Evolutionary conservation across 2,329 filamentous ascomycete genomes (phyloP).

Genomic region (Aspergillus ochraceoroseus): DNA sequence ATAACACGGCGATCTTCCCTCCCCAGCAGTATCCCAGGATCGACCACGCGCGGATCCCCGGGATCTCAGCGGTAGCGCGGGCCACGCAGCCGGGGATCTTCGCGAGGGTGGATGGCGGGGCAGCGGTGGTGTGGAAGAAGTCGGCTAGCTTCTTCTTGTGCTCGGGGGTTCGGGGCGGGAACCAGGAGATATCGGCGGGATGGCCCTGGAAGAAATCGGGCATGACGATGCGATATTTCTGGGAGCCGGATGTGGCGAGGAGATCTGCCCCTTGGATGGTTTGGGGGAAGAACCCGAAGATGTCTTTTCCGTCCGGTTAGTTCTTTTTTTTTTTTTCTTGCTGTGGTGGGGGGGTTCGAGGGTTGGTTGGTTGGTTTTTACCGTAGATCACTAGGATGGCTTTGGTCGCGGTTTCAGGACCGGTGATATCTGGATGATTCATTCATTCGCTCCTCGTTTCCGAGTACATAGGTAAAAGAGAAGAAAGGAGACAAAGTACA

Average conservation of each 20-base stretch:
- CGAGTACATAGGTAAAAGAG: no score
- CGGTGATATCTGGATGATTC: conserved; percentile 53
- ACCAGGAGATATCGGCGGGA: conserved; percentile 60
- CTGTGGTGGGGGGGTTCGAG: neutral
- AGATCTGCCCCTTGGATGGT: conserved; percentile 61
- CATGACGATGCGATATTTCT: conserved; percentile 79
- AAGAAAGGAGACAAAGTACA: conserved; percentile 39
- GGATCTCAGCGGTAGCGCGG: conserved; percentile 32
- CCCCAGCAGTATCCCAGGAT: conserved; percentile 60
- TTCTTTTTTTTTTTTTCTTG: conserved; percentile 2
- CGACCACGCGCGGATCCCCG: conserved; percentile 52
- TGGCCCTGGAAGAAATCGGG: conserved; percentile 85
- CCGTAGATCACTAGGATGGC: conserved; percentile 55
- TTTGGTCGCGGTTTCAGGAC: conserved; percentile 51
- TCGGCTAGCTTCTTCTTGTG: conserved; percentile 56
- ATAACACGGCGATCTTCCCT: conserved; percentile 53
- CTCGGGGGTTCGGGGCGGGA: conserved; percentile 56
- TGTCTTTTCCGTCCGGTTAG: conserved; percentile 49
- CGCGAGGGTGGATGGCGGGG: conserved; percentile 54
- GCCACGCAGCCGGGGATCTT: conserved; percentile 53
- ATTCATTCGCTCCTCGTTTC: no score
- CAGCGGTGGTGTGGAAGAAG: conserved; percentile 55
- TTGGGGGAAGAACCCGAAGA: conserved; percentile 61
- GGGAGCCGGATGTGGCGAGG: conserved; percentile 54
- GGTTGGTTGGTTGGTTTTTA: conserved; percentile 16